Base-by-base conservation (phyloP, 306 rosid species). In the Senna tora region DNA sequence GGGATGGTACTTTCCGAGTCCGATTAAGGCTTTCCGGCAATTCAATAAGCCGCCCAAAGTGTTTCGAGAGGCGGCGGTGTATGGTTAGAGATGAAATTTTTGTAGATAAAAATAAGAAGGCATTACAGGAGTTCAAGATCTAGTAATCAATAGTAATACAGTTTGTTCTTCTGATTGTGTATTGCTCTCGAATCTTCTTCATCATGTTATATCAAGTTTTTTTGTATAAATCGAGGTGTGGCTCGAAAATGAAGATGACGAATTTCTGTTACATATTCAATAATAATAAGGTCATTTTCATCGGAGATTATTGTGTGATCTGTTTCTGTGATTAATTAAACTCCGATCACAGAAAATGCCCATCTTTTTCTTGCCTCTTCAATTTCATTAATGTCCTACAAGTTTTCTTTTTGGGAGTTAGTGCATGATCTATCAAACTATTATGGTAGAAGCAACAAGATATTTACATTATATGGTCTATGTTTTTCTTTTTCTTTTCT, bases 11-110 rank as follows among this genome's bases (percentile, higher is more conserved):
- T 91, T 94, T 65, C 91, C 91, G 59, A 91, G 99, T 25, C 96
- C 99, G 75, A 87, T 91, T 36, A 91, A 88, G 84, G 95, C 76
- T 34, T 87, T 94, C 85, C 85, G 99, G 87, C 96, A 88, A 65
- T 38, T 85, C 2, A 89, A 85, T 20, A 59, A 41, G 77, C 74
- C 69, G 1, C 55, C 95, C 0, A 91, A 86, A 81, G 81, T 83
- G 25, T 84, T 79, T 72, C 86, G 78, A 25, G 90, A 80, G 22
- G 67, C 90, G 85, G 42, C 86, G 94, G 55, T 92, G 92, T 57
- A 75, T 88, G 87, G 77, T 81, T 72, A 87, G 88, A 82, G 93
- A 91, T 81, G 86, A 81, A 92, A 71, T 58, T 77, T 79, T 34
- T 80, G 75, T 77, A 79, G 52, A 74, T 72, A 22, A 61, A 39